These are phyloP conservation scores for Plasmodium blacklocki DNA, from an alignment of 169 alveolate species.

Conservation along the genomic window DNA sequence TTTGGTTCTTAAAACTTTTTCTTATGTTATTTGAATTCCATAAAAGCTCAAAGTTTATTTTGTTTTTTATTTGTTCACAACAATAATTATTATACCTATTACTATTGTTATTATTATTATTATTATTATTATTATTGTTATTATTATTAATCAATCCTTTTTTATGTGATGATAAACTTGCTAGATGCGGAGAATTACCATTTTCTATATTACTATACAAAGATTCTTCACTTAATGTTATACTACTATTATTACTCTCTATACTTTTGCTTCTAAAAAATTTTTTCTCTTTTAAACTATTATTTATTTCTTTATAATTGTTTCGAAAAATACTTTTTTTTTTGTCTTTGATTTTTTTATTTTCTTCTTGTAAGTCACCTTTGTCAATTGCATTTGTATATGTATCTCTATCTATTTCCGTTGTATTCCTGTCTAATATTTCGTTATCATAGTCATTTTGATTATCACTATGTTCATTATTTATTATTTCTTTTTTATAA, in stretches of 20 bases:
- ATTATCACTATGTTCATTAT: background rate
- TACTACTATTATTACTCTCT: slow-evolving; percentile 13
- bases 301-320: background rate
- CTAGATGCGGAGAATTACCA: background rate
- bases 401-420: background rate
- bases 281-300: background rate
- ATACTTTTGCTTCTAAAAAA: background rate
- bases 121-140: background rate
- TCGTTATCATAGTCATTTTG: background rate
- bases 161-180: background rate
- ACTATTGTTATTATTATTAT: background rate
- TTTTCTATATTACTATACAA: slow-evolving; percentile 54
- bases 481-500: background rate
- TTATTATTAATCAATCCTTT: background rate
- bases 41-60: slow-evolving; percentile 63
- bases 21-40: slow-evolving; percentile 74
- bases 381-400: background rate
- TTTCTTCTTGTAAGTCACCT: background rate
- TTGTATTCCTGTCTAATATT: background rate
- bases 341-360: background rate
- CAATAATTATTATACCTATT: too few species aligned
- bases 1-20: slow-evolving; percentile 49
- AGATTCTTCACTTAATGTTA: slow-evolving; percentile 14
- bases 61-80: slow-evolving; percentile 61
- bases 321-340: background rate